phyloP scores from a whole-genome alignment of 2,329 filamentous ascomycete species.

The Fusarium virguliforme region DNA sequence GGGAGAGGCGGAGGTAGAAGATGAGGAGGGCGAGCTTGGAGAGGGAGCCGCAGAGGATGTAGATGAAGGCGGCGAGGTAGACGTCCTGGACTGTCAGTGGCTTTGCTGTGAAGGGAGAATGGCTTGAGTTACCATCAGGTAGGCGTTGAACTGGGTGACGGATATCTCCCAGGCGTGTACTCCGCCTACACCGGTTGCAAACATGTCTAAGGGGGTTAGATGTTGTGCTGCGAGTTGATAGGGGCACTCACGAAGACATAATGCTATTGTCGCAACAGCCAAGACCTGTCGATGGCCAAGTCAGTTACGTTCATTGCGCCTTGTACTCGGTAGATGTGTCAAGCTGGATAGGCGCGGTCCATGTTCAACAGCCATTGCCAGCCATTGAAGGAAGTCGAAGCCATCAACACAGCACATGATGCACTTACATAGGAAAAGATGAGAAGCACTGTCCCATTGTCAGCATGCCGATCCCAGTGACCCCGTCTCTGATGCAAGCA shows the following conservation, averaged over 20 bases:
- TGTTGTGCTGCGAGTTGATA: not conserved
- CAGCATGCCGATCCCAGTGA: slow-evolving; percentile 21
- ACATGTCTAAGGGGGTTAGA: slow-evolving; percentile 48
- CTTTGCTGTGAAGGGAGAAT: not conserved
- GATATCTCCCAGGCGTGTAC: slow-evolving; percentile 55
- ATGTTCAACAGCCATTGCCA: not conserved
- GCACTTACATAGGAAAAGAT: slow-evolving; percentile 39
- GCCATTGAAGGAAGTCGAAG: not conserved
- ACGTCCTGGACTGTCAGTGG: slow-evolving; percentile 45
- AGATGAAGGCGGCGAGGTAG: slow-evolving; percentile 52
- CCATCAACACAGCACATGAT: not conserved
- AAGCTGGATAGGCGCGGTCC: not conserved
- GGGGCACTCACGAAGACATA: slow-evolving; percentile 39
- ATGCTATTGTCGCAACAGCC: slow-evolving; percentile 39
- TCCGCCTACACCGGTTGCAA: slow-evolving; percentile 48
- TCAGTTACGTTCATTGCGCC: slow-evolving; percentile 18
- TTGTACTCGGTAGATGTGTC: not conserved
- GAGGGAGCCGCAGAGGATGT: slow-evolving; percentile 55
- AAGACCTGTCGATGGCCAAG: slow-evolving; percentile 21
- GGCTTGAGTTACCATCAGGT: slow-evolving; percentile 43
- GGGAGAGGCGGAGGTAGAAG: slow-evolving; percentile 59
- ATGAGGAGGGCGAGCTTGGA: slow-evolving; percentile 59
- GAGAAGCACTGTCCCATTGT: slow-evolving; percentile 35
- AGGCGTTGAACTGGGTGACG: slow-evolving; percentile 48
- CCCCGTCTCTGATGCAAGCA: slow-evolving; percentile 4